Base-by-base conservation (phyloP, 805 yeast species). In the Jamesozyma gamospora region DNA sequence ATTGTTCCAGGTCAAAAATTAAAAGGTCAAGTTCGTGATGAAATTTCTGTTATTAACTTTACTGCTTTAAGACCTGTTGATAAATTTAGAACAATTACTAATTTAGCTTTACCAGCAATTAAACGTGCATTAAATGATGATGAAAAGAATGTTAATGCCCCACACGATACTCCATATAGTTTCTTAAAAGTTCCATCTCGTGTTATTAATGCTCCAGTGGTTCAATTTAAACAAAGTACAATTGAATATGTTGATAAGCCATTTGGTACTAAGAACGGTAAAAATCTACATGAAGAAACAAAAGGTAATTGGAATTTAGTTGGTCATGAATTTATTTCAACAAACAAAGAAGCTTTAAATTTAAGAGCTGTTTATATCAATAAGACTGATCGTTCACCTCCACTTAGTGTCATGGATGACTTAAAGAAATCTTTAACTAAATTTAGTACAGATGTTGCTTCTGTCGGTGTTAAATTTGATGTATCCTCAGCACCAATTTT, bases 1-100 rank as follows among this genome's bases (percentile, higher is more conserved):
- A 51, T 51, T 18, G 47, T 49, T 29, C 52, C 53, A 26, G 52
- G 55, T 30, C 53, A 51, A 34, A 51, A 49, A 39, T 38, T 49
- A 18, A 51, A 49, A 43, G 53, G 53, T 29, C 27, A 24, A 27
- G 32, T 49, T 19, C 28, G 34, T 14, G 50, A 49, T 35, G 52
- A 43, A 21, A 41, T 38, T 10, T 32, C 46, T 14, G 37, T 44
- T 25, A 49, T 49, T 31, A 44, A 49, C 19, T 51, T 49, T 32
- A 44, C 52, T 28, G 53, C 55, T 9, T 35, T 47, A 21, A 45
- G 55, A 41, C 53, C 53, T 29, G 29, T 10, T 9, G 49, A 49
- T 2, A 51, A 51, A 29, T 51, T 51, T 35, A 42, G 34, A 12
- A 34, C 46, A 25, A 49, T 51, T 15, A 30, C 42, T 12, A 42